Conservation (phyloP, 2,329 filamentous ascomycete species). For the Aspergillus niger region DNA sequence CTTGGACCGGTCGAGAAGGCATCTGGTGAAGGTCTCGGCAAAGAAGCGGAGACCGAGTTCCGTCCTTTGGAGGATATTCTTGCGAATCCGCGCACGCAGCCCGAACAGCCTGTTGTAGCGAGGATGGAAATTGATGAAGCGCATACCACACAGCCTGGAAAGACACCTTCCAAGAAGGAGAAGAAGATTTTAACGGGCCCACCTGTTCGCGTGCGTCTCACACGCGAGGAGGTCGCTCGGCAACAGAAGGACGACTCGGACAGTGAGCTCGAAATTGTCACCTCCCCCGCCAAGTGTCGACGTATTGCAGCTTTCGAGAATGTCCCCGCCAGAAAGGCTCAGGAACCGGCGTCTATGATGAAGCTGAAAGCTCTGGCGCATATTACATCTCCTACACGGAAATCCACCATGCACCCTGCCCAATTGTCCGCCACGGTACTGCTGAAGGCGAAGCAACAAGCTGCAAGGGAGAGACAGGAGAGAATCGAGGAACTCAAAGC, state of each 20-base stretch:
- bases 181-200: slow-evolving; percentile 33
- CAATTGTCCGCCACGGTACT: slow-evolving; percentile 71
- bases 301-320: slow-evolving; percentile 69
- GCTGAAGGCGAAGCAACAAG: slow-evolving; percentile 76
- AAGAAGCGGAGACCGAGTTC: slow-evolving; percentile 23
- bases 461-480: slow-evolving; percentile 72
- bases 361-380: slow-evolving; percentile 74
- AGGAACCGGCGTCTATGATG: slow-evolving; percentile 63
- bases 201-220: slow-evolving; percentile 44
- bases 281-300: slow-evolving; percentile 43
- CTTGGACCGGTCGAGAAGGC: slow-evolving; percentile 26
- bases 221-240: slow-evolving; percentile 40
- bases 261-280: slow-evolving; percentile 65
- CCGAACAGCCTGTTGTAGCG: slow-evolving; percentile 10
- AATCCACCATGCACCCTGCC: slow-evolving; percentile 63
- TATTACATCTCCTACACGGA: slow-evolving; percentile 60
- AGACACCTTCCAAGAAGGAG: slow-evolving; percentile 28
- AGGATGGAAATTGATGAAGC: slow-evolving; percentile 17
- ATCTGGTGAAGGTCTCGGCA: neutral
- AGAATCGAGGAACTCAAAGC: slow-evolving; percentile 74
- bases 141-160: slow-evolving; percentile 24
- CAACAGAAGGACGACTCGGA: slow-evolving; percentile 48
- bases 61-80: slow-evolving; percentile 44
- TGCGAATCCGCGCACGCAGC: slow-evolving; percentile 26
- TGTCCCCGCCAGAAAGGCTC: slow-evolving; percentile 62